phyloP scores from a whole-genome alignment of 306 rosid genomes.

The Casuarina glauca region DNA sequence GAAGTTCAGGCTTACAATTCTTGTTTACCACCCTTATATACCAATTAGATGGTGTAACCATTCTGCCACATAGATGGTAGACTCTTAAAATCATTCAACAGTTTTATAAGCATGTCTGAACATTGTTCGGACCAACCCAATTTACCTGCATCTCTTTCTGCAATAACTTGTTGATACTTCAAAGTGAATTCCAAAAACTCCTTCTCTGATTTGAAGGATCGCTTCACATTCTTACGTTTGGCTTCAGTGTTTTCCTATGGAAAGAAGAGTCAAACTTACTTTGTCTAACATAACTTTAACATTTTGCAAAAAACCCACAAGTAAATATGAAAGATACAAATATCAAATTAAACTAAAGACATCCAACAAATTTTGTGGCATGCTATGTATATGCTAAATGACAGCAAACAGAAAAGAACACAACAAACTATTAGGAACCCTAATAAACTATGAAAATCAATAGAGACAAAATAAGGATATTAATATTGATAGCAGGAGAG shows the following conservation, averaged over 20 bases:
- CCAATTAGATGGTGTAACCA: background rate
- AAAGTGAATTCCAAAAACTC: constrained; percentile 84
- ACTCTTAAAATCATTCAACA: background rate
- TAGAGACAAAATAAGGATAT: background rate
- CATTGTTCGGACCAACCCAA: constrained; percentile 29
- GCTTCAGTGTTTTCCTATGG: constrained; percentile 68
- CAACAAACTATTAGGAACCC: background rate
- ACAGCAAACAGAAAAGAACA: background rate
- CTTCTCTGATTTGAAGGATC: constrained; percentile 77
- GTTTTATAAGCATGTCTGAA: constrained; percentile 14
- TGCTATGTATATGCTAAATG: background rate
- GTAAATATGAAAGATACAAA: background rate
- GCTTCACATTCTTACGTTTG: constrained; percentile 78
- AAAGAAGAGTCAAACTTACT: constrained; percentile 3
- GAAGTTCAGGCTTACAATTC: background rate
- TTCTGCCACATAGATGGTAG: background rate
- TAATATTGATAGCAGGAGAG: background rate
- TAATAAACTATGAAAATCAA: background rate
- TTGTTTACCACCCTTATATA: background rate
- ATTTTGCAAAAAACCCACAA: background rate
- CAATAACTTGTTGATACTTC: constrained; percentile 85
- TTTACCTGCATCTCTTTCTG: constrained; percentile 91
- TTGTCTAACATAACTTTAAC: background rate
- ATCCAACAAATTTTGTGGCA: background rate
- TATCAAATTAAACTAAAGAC: background rate